A percentile compares a stretch with the other conserved stretches of the same genome.
phyloP scores from a whole-genome alignment of 768 basidiomycete genomes.

The Austroboletus festivus region DNA sequence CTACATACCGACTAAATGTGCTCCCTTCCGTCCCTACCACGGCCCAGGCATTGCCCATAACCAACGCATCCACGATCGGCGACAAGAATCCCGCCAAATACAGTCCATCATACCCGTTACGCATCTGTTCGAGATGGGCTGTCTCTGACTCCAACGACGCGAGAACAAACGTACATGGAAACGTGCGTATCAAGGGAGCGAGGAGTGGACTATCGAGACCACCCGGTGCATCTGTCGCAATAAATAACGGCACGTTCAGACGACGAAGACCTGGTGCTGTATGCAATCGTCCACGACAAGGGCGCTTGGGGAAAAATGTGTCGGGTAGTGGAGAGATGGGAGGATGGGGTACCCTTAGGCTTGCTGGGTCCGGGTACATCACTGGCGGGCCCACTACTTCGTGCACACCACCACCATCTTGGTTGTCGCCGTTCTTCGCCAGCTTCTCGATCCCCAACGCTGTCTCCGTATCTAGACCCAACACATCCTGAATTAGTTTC shows the following conservation, averaged over 20 bases:
- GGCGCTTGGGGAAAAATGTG: slow-evolving; percentile 5
- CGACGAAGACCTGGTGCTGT: slow-evolving; percentile 26
- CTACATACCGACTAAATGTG: slow-evolving; percentile 70
- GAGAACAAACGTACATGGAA: slow-evolving; percentile 64
- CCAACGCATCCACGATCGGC: slow-evolving; percentile 70
- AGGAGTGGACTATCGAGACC: slow-evolving; percentile 44
- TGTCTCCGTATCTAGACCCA: slow-evolving; percentile 41
- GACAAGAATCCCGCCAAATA: slow-evolving; percentile 45
- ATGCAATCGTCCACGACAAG: slow-evolving; percentile 43
- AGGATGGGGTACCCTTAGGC: slow-evolving; percentile 27
- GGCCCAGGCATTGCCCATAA: slow-evolving; percentile 53
- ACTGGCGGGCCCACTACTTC: slow-evolving; percentile 13
- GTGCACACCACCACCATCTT: not conserved
- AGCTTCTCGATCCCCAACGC: slow-evolving; percentile 30
- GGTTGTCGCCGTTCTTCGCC: not conserved
- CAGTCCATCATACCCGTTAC: slow-evolving; percentile 49
- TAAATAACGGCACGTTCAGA: slow-evolving; percentile 60
- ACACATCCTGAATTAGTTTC: slow-evolving; percentile 47
- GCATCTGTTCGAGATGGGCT: slow-evolving; percentile 32
- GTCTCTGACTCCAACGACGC: slow-evolving; percentile 43
- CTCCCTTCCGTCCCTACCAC: slow-evolving; percentile 72
- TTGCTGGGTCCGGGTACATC: slow-evolving; percentile 17
- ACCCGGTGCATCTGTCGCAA: slow-evolving; percentile 57
- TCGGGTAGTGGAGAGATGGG: slow-evolving; percentile 25
- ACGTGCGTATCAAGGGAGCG: slow-evolving; percentile 44